Evolutionary conservation across 805 yeast genomes (phyloP), one percentile per base, ranked within the genome.

Genomic region (Starmera caribaea): DNA sequence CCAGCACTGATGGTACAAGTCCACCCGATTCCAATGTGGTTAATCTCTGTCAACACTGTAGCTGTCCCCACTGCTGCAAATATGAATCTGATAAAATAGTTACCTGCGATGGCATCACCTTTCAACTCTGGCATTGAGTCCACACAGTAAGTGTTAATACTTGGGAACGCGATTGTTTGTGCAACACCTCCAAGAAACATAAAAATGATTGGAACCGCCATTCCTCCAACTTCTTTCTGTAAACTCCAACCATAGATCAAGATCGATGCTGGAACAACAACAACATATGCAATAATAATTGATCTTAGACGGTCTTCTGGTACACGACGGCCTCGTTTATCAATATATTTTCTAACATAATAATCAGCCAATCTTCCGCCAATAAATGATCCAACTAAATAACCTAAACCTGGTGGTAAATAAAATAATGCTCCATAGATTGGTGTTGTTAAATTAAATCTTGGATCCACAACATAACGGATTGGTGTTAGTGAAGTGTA

Each of bases 401-500:
- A 73, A 0, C 82, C 82, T n/a, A 55, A 12, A 1, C 80, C 81
- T 0, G 81, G 79, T 4, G 80, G 70, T 4, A 76, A 51, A 46
- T 75, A 76, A 47, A 76, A 74, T 16, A 76, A 53, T 0, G 76
- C 68, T 32, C 76, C 73, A 41, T 63, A 64, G 2, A 76, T 49
- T 0, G 81, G 80, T 15, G 64, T 48, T 0, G 59, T 60, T 27
- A 76, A 54, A 33, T 68, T 48, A 56, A 74, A 76, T 40, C 80
- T 50, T 4, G 81, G 81, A 47, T 74, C 74, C 39, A 76, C 65
- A 9, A 75, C 75, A 34, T 68, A 63, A 45, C 79, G 53, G 34
- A 76, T 74, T 1, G 81, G 81, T 0, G 81, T 75, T 38, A 73
- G 53, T 15, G 74, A 46, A 4, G 65, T 53, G 48, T 69, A 74